A percentile compares a stretch with the other conserved stretches of the same genome.
Conservation (phyloP, 179 eudicot genomes). For the Carnegiea gigantea region DNA sequence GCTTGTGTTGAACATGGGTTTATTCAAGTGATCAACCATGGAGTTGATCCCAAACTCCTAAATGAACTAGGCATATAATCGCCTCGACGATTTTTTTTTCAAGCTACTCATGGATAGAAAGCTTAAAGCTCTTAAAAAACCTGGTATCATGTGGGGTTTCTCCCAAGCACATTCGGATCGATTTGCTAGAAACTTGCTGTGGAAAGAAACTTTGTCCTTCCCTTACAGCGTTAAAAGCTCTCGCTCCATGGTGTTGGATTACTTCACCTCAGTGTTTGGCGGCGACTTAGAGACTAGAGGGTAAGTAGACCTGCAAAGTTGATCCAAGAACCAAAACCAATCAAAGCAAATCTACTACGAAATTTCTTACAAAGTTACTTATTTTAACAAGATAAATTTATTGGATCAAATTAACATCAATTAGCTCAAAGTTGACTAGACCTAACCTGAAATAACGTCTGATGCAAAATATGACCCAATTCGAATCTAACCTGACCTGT, state of each 20-base stretch:
- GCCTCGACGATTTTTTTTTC: constrained; percentile 35
- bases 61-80: constrained; percentile 18
- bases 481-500: too few relatives aligned
- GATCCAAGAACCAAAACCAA: too few relatives aligned
- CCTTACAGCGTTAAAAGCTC: constrained; percentile 27
- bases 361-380: too few relatives aligned
- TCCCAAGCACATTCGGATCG: constrained; percentile 44
- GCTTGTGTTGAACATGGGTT: constrained; percentile 49
- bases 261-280: constrained; percentile 40
- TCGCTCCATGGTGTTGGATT: constrained; percentile 27
- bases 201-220: constrained; percentile 63
- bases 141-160: constrained; percentile 39
- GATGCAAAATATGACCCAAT: too few relatives aligned
- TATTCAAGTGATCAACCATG: constrained; percentile 56
- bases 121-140: constrained; percentile 24
- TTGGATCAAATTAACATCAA: too few relatives aligned
- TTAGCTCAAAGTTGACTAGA: too few relatives aligned
- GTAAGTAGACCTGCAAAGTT: constrained; percentile 20
- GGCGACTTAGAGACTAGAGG: constrained; percentile 36
- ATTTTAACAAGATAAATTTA: too few relatives aligned
- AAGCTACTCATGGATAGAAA: constrained; percentile 34
- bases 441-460: too few relatives aligned
- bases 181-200: constrained; percentile 39
- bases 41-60: constrained; percentile 30
- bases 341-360: too few relatives aligned